phyloP scores from a whole-genome alignment of 2,329 filamentous ascomycete genomes.

The Parasarocladium wereldwijsianum region DNA sequence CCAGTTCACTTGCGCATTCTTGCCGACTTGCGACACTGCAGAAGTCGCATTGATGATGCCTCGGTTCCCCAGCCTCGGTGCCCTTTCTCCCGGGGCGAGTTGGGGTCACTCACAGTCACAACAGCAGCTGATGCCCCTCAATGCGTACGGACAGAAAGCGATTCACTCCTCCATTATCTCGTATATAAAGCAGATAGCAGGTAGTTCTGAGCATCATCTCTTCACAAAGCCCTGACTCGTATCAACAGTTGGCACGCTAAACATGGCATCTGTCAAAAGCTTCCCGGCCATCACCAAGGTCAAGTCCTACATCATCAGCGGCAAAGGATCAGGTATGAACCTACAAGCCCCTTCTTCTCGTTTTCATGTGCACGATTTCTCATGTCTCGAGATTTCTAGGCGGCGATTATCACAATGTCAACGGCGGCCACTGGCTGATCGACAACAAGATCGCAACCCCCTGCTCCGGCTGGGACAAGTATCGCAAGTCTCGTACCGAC shows the following conservation, averaged over 20 bases:
- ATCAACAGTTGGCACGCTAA: constrained; percentile 3
- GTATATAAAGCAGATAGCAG: too few species aligned
- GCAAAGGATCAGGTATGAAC: constrained; percentile 36
- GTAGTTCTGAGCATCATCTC: too few species aligned
- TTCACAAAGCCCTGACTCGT: too few species aligned
- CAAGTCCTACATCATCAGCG: constrained; percentile 57
- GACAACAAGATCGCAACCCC: constrained; percentile 87
- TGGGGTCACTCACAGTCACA: too few species aligned
- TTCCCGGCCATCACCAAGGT: constrained; percentile 68
- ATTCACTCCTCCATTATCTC: too few species aligned
- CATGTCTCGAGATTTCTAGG: constrained; percentile 21
- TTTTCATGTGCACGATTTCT: constrained; percentile 3
- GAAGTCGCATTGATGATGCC: too few species aligned
- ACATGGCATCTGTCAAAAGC: constrained; percentile 33
- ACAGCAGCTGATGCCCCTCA: too few species aligned
- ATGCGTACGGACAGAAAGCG: too few species aligned
- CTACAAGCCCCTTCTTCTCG: background rate
- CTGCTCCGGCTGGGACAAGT: constrained; percentile 79
- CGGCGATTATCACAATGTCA: constrained; percentile 87
- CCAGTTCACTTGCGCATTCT: too few species aligned
- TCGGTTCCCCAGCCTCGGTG: too few species aligned
- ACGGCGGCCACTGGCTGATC: constrained; percentile 64
- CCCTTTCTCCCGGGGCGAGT: too few species aligned
- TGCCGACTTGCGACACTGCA: too few species aligned
- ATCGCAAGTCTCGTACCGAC: constrained; percentile 73